Base-by-base conservation (phyloP, 1,139 yeast species). In the Lizanozyma gosingica region DNA sequence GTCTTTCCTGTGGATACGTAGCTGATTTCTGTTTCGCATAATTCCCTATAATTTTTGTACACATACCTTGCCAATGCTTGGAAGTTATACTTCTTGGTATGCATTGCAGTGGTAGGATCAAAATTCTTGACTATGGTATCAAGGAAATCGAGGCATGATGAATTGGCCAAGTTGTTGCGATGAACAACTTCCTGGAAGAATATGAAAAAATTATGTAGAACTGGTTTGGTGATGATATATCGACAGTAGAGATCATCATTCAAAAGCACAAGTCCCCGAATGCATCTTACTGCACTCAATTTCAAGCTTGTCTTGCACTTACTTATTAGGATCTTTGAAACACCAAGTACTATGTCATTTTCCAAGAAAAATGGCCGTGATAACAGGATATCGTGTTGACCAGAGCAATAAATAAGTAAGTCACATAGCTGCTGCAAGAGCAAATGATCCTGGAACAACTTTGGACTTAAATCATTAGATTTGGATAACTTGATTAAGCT, bases 71-170 rank as follows among this genome's bases (percentile, higher is more conserved):
- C 76, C 41, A 83, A 50, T 9, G 66, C 44, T 41, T 65, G 66
- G 54, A 64, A 77, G 47, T 74, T 75, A 18, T 55, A 50, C 35
- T 64, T 57, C 37, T 63, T 59, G 9, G 52, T 56, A 15, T 54
- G 49, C 36, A 39, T 34, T 17, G 48, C 45, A 16, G 53, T 44
- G 16, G 50, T 50, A 4, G 51, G 41, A 33, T 62, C 65, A 42
- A 60, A 60, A 49, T 49, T 60, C 39, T 51, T 59, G 4, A 72
- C 54, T 2, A 85, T 59, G 3, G 71, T 59, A 47, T 78, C 83
- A 40, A 87, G 62, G 35, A 90, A 65, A 51, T 84, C 92, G 40
- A 88, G 65, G 48, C 94, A 76, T 3, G 94, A 73, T 0, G 96
- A 86, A 52, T 79, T 84, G 2, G 85, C 73, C 45, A 90, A 63